phyloP scores from a whole-genome alignment of 2,329 filamentous ascomycete species.

The Cucurbitaria berberidis region DNA sequence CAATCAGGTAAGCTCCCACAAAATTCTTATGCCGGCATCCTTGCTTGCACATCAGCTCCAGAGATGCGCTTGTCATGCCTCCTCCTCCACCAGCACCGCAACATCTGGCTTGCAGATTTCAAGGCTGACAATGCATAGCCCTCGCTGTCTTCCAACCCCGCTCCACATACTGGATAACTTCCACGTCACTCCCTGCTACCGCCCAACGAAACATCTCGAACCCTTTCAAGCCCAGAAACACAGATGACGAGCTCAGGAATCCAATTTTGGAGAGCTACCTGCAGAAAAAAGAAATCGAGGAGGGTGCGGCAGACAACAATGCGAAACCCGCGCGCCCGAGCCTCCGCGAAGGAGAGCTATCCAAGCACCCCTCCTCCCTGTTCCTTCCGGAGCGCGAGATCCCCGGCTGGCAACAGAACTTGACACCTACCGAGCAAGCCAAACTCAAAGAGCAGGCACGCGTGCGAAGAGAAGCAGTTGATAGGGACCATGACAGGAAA shows the following conservation, averaged over 20 bases:
- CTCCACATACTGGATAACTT: constrained; percentile 18
- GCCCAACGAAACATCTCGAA: constrained; percentile 23
- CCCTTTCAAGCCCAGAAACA: constrained; percentile 15
- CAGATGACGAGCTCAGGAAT: constrained; percentile 45
- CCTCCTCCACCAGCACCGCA: neutral
- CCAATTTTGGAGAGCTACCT: constrained; percentile 69
- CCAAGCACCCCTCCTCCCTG: constrained; percentile 25
- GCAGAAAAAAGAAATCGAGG: constrained; percentile 18
- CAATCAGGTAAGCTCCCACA: constrained; percentile 61
- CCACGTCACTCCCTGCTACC: constrained; percentile 18
- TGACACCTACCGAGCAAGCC: constrained; percentile 21
- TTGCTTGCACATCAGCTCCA: neutral
- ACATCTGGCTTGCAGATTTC: neutral
- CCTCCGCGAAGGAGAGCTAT: constrained; percentile 24
- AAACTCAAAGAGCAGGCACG: constrained; percentile 17
- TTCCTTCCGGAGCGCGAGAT: constrained; percentile 34
- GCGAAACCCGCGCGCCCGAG: constrained; percentile 10
- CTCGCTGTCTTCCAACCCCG: constrained; percentile 31
- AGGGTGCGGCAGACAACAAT: neutral
- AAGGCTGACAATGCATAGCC: constrained; percentile 16
- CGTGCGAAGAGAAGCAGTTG: constrained; percentile 7
- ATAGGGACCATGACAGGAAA: constrained; percentile 54
- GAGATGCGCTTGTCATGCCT: neutral
- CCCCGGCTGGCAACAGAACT: constrained; percentile 30
- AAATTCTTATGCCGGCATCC: neutral